phyloP scores from a whole-genome alignment of 2,329 filamentous ascomycete genomes.

The Paraphaeosphaeria sporulosa region DNA sequence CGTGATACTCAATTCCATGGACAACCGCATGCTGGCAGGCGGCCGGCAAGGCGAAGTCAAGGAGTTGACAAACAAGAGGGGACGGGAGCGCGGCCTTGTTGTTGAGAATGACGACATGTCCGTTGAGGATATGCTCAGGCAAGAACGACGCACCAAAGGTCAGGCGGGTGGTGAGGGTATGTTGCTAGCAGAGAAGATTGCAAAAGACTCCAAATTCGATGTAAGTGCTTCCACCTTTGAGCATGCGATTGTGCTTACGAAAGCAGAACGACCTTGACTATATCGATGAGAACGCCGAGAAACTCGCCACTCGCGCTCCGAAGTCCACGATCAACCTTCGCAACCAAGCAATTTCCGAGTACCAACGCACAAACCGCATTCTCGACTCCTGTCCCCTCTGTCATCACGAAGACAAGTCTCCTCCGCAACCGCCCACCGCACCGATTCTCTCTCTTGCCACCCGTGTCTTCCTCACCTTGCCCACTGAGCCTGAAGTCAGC shows the following conservation, averaged over 20 bases:
- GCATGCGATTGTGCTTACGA: conserved; percentile 24
- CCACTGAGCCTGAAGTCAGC: conserved; percentile 87
- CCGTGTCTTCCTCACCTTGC: conserved; percentile 84
- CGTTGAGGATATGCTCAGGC: conserved; percentile 95
- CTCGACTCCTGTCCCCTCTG: conserved; percentile 90
- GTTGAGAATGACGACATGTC: conserved; percentile 95
- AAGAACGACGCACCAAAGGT: conserved; percentile 85
- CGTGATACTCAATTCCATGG: conserved; percentile 85
- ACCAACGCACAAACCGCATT: conserved; percentile 86
- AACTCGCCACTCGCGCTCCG: conserved; percentile 85
- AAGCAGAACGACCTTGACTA: conserved; percentile 84
- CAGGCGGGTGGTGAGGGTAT: conserved; percentile 80
- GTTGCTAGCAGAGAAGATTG: conserved; percentile 88
- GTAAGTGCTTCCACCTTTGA: conserved; percentile 44
- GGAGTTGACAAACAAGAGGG: conserved; percentile 78
- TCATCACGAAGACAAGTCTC: conserved; percentile 83
- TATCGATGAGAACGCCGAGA: conserved; percentile 94
- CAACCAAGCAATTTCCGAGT: conserved; percentile 85
- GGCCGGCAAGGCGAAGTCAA: conserved; percentile 77
- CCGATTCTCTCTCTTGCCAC: conserved; percentile 88
- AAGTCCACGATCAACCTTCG: conserved; percentile 88
- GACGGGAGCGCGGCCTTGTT: conserved; percentile 82
- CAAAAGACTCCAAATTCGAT: conserved; percentile 89
- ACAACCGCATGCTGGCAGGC: conserved; percentile 89
- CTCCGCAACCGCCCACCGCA: conserved; percentile 73